These are phyloP conservation scores for Eurotiales sp. DNA, from an alignment of 2,329 filamentous ascomycete species.

Conservation along the genomic window DNA sequence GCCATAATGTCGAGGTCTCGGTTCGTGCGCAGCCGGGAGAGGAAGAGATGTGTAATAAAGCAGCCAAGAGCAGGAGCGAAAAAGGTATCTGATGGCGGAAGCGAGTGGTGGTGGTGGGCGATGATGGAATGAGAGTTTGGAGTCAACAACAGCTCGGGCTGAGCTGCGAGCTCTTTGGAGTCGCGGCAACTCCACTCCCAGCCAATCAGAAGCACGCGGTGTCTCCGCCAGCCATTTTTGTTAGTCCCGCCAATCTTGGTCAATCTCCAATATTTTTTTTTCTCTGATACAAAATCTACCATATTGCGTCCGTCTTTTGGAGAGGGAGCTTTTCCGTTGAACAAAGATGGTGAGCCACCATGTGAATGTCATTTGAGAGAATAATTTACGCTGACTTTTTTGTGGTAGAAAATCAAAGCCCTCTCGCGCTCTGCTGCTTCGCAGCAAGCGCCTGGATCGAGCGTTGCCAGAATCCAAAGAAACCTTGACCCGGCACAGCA, in stretches of 20 bases:
- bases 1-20: slow-evolving; percentile 41
- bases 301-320: neutral
- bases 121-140: slow-evolving; percentile 4
- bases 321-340: too few relatives aligned
- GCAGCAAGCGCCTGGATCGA: slow-evolving; percentile 46
- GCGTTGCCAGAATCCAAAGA: slow-evolving; percentile 43
- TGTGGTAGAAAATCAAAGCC: slow-evolving; percentile 54
- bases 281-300: neutral
- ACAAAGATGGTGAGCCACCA: neutral
- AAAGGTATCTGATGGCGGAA: neutral
- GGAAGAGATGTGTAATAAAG: slow-evolving; percentile 12
- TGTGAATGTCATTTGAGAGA: neutral
- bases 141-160: slow-evolving; percentile 7
- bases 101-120: neutral
- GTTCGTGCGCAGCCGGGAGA: neutral
- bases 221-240: slow-evolving; percentile 11
- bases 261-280: slow-evolving; percentile 5
- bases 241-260: too few relatives aligned
- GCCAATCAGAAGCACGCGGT: slow-evolving; percentile 6
- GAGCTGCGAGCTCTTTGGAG: slow-evolving; percentile 9
- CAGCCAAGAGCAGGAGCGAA: neutral
- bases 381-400: slow-evolving; percentile 1
- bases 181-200: slow-evolving; percentile 1
- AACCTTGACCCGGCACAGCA: slow-evolving; percentile 77
- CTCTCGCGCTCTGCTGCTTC: slow-evolving; percentile 45